phyloP scores from a whole-genome alignment of 1,139 yeast species.

The Scheffersomyces segobiensis region DNA sequence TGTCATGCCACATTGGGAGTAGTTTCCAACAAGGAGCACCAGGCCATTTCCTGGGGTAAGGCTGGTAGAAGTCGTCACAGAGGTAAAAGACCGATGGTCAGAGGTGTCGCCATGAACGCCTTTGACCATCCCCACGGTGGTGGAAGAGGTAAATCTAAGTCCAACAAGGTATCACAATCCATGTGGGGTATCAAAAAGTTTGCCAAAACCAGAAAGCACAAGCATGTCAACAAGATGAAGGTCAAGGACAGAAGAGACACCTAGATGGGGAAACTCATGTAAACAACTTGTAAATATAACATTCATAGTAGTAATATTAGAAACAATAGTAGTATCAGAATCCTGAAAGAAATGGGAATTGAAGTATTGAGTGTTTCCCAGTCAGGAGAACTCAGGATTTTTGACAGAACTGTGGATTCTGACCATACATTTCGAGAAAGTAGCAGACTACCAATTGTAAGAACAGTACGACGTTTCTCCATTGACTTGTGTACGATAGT shows the following conservation, averaged over 20 bases:
- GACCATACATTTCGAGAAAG: conserved; percentile 6
- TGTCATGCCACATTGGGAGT: conserved; percentile 95
- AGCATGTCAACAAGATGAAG: conserved; percentile 77
- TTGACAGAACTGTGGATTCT: background rate
- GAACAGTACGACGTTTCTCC: background rate
- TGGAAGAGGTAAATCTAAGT: conserved; percentile 99
- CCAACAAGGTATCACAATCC: conserved; percentile 89
- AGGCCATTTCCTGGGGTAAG: conserved; percentile 87
- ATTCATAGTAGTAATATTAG: background rate
- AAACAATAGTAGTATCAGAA: background rate
- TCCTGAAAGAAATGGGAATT: too few species aligned
- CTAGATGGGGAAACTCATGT: conserved; percentile 2
- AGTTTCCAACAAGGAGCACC: conserved; percentile 94
- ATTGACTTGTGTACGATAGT: background rate
- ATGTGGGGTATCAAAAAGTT: conserved; percentile 98
- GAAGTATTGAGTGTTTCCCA: background rate
- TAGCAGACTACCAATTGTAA: conserved; percentile 15
- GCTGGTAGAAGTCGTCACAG: conserved; percentile 94
- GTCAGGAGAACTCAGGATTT: background rate
- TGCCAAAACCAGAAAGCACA: conserved; percentile 91
- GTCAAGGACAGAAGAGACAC: conserved; percentile 67
- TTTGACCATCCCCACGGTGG: conserved; percentile 99
- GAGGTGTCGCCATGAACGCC: conserved; percentile 99
- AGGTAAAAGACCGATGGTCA: conserved; percentile 92
- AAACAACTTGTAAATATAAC: conserved; percentile 1